phyloP scores from a whole-genome alignment of 2,329 filamentous ascomycete genomes.

The Pyrenophora graminea region DNA sequence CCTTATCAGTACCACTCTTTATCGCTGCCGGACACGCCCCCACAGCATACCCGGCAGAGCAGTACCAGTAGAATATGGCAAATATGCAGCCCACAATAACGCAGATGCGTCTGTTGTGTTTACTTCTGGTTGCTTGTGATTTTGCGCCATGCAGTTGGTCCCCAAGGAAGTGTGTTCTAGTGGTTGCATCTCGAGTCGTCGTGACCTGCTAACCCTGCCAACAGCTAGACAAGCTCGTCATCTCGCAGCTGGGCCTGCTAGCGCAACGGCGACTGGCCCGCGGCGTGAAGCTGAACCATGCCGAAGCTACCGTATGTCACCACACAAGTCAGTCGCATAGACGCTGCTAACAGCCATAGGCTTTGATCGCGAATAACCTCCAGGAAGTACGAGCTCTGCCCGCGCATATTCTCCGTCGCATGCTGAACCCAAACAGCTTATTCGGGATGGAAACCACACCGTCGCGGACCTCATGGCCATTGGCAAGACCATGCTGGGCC shows the following conservation, averaged over 20 bases:
- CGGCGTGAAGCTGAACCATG: conserved; percentile 86
- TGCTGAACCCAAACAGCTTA: conserved; percentile 62
- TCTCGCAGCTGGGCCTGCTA: conserved; percentile 83
- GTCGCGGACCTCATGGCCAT: conserved; percentile 93
- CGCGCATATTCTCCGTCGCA: conserved; percentile 6
- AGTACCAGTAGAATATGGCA: background rate
- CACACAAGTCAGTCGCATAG: background rate
- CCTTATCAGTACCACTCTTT: conserved; percentile 16
- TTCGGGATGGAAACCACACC: conserved; percentile 91
- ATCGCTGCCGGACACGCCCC: conserved; percentile 13
- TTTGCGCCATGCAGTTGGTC: conserved; percentile 42
- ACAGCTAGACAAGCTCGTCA: conserved; percentile 93
- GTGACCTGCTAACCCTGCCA: conserved; percentile 25
- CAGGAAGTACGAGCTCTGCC: conserved; percentile 67
- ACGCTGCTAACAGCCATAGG: conserved; percentile 54
- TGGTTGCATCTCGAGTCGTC: background rate
- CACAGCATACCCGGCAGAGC: conserved; percentile 10
- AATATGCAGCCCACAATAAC: background rate
- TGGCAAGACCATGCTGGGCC: conserved; percentile 88
- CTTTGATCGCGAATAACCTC: conserved; percentile 82
- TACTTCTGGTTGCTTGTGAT: background rate
- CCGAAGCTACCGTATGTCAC: conserved; percentile 75
- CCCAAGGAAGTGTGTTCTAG: conserved; percentile 41
- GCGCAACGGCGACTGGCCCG: conserved; percentile 87
- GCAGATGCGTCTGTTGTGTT: background rate